These are phyloP conservation scores for Boletus bicolor DNA, from an alignment of 768 basidiomycete genomes.

Conservation along the genomic window DNA sequence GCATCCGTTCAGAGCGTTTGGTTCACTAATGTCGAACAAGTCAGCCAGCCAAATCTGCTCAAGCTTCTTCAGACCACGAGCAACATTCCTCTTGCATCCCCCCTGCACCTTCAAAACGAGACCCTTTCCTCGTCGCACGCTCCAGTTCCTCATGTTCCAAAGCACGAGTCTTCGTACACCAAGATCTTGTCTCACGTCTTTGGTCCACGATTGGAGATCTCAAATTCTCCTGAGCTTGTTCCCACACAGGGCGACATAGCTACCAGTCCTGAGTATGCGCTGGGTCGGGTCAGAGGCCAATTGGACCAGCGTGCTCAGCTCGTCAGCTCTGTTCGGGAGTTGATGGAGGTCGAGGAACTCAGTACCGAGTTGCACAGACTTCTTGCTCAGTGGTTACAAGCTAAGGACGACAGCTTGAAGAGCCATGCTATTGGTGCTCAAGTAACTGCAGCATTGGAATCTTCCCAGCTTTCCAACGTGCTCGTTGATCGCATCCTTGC, in stretches of 20 bases:
- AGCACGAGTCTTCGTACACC: constrained; percentile 89
- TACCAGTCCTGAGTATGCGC: constrained; percentile 91
- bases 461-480: constrained; percentile 36
- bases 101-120: constrained; percentile 48
- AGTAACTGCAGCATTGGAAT: constrained; percentile 50
- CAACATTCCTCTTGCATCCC: constrained; percentile 36
- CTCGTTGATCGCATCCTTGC: constrained; percentile 56
- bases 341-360: constrained; percentile 53
- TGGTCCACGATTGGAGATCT: constrained; percentile 71
- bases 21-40: constrained; percentile 48
- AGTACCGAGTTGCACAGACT: constrained; percentile 61
- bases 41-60: constrained; percentile 44
- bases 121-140: constrained; percentile 25
- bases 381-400: constrained; percentile 76
- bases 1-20: constrained; percentile 60
- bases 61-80: constrained; percentile 47
- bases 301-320: constrained; percentile 73
- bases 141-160: constrained; percentile 66
- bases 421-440: constrained; percentile 57
- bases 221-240: constrained; percentile 79
- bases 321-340: constrained; percentile 55
- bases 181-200: constrained; percentile 84
- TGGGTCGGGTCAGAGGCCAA: constrained; percentile 86
- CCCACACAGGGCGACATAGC: constrained; percentile 67
- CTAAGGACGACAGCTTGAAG: constrained; percentile 66